Base-by-base conservation (phyloP, 1,284 basidiomycete genomes). In the Ceratobasidium sp. region DNA sequence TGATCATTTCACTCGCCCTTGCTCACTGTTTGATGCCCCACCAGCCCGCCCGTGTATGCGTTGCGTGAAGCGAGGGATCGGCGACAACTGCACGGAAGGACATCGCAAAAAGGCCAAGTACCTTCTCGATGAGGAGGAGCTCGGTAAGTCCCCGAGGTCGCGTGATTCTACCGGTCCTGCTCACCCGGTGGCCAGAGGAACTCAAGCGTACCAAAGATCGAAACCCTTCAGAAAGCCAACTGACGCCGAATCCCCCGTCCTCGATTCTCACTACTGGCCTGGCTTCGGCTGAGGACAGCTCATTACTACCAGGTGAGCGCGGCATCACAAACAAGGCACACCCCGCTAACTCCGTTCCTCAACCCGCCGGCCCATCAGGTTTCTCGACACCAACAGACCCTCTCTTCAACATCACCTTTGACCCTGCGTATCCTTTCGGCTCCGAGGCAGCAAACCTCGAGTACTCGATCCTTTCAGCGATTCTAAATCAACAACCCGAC, bases 31-130 rank as follows among this genome's bases (percentile, higher is more conserved):
- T 52, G 60, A 58, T 47, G 53, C 72, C 68, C 70, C 69, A 72
- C 71, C 77, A 97, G 94, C 92, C 69, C 90, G 96, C 68, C 96
- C 96, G 29, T 99, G 96, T 80, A 90, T 92, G 74, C 87, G 96
- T 54, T 99, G 96, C 77, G 85, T 94, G 64, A 98, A 96, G 80
- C 95, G 96, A 73, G 94, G 94, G 17, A 89, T 96, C 75, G 90
- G 89, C 5, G 87, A 88, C 70, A 90, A 88, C 71, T 99, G 96
- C 77, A 90, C 90, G 42, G 96, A 99, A 77, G 96, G 96, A 0
- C 91, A 93, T 73, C 86, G 96, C 73, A 99, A 99, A 82, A 98
- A 98, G 80, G 96, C 96, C 27, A 99, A 99, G 78, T 99, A 98
- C 79, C 85, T 97, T 17, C 82, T 95, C 72, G 93, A 96, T 77